phyloP scores from a whole-genome alignment of 495 filamentous ascomycete genomes.

The Hypomontagnella monticulosa region DNA sequence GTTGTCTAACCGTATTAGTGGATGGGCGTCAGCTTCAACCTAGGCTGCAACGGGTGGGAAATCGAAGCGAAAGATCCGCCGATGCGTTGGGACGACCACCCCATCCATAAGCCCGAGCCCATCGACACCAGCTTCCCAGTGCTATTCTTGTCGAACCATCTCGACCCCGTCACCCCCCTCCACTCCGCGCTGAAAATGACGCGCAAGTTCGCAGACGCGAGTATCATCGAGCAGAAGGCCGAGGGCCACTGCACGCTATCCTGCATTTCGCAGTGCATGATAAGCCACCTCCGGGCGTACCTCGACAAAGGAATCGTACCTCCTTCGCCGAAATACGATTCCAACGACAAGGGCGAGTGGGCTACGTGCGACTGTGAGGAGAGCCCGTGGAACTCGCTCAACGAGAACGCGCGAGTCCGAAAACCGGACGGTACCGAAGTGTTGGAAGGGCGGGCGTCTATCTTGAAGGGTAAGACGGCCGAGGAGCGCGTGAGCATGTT shows the following conservation, averaged over 20 bases:
- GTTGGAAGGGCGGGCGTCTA: not conserved
- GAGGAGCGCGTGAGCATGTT: slow-evolving; percentile 15
- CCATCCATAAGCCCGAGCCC: slow-evolving; percentile 37
- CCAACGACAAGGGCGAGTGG: slow-evolving; percentile 49
- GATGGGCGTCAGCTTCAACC: slow-evolving; percentile 47
- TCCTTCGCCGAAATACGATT: slow-evolving; percentile 46
- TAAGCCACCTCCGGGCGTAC: slow-evolving; percentile 51
- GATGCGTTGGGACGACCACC: slow-evolving; percentile 50
- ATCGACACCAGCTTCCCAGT: slow-evolving; percentile 66
- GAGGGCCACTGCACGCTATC: slow-evolving; percentile 57
- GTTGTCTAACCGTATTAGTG: slow-evolving; percentile 41
- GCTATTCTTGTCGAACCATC: slow-evolving; percentile 66
- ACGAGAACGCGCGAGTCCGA: not conserved
- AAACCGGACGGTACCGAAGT: not conserved
- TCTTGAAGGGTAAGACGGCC: slow-evolving; percentile 24
- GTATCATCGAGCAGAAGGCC: slow-evolving; percentile 56
- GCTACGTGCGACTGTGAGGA: slow-evolving; percentile 51
- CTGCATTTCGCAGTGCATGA: slow-evolving; percentile 52
- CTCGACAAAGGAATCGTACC: slow-evolving; percentile 53
- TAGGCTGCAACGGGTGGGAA: slow-evolving; percentile 56
- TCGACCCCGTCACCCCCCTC: slow-evolving; percentile 70
- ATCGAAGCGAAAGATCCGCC: slow-evolving; percentile 49
- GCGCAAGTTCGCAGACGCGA: slow-evolving; percentile 54
- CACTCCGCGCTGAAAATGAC: slow-evolving; percentile 62
- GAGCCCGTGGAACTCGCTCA: slow-evolving; percentile 44